phyloP scores from a whole-genome alignment of 2,329 filamentous ascomycete species.

The Cladophialophora immunda region DNA sequence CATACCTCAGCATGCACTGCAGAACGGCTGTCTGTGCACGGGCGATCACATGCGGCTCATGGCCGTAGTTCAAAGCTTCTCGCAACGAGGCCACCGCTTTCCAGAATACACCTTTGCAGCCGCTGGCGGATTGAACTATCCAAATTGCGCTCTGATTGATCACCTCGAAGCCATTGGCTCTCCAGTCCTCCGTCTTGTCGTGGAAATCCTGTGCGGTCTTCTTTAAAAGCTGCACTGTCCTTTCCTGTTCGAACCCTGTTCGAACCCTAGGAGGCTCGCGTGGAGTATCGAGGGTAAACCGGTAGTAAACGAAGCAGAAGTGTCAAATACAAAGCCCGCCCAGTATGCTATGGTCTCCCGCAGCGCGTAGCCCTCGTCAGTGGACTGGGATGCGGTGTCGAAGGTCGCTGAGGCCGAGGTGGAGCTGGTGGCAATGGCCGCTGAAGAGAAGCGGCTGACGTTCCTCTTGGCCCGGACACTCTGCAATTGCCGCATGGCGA shows the following conservation, averaged over 20 bases:
- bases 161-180: constrained; percentile 5
- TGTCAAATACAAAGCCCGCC: constrained; percentile 7
- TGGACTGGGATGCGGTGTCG: background rate
- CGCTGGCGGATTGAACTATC: constrained; percentile 10
- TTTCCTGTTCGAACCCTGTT: constrained; percentile 5
- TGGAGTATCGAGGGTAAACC: constrained; percentile 1
- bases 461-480: background rate
- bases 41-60: background rate
- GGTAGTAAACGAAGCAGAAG: background rate
- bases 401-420: background rate
- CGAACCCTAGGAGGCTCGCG: background rate
- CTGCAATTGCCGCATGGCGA: constrained; percentile 1
- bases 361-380: constrained; percentile 3
- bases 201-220: constrained; percentile 2
- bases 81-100: background rate
- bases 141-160: background rate
- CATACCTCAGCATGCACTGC: constrained; percentile 2
- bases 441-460: background rate
- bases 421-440: background rate
- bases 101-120: constrained; percentile 5
- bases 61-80: constrained; percentile 4
- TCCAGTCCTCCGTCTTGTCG: constrained; percentile 7
- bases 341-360: background rate
- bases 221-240: background rate
- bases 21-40: background rate